Base-by-base conservation (phyloP, 208 protist species). In the Acanthamoeba royreba region DNA sequence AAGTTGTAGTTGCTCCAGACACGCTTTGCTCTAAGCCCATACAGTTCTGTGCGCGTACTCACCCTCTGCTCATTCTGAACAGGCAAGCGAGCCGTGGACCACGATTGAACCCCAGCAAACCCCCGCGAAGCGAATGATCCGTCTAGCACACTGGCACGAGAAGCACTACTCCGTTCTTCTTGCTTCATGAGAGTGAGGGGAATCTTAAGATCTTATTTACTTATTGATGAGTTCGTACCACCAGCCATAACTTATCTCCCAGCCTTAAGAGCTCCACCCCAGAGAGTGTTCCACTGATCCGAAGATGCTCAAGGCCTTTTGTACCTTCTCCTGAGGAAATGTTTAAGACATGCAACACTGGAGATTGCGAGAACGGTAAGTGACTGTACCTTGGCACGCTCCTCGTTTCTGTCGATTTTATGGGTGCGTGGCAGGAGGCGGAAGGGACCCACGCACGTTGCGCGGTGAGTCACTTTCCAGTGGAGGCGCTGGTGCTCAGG, bases 101-200 rank as follows among this genome's bases (percentile, higher is more conserved):
- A 74, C 38, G 2, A 92, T 92, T 13, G 58, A 92, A 38, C 86
- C 86, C 1, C 33, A 46, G 9, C 86, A 74, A 22, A 52, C 49
- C 9, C 8, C 7, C 22, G 47, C 86, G 8, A 0, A 63, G 43
- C 47, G 35, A 7, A 92, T 52, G 42, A 92, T 92, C 38, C 22
- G 33, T 17, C 86, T 92, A 9, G 86, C 53, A 4, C 86, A 92
- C 55, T 74, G 49, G 86, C 86, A 92, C 86, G 86, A 92, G n/a
- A 43, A 52, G 55, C 86, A 92, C 28, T 92, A 45, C 31, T 55
- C 86, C 13, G 33, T 53, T 25, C 58, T 92, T 15, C 35, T n/a
- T n/a, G 52, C 52, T 61, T 61, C 52, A 17, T 61, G 52, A 61
- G 22, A 61, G n/a, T n/a, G n/a, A n/a, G n/a, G n/a, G n/a, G n/a